A percentile compares a stretch with the other conserved stretches of the same genome.
Evolutionary conservation across 805 yeast genomes (phyloP).

Genomic region (Metschnikowia proteae): DNA sequence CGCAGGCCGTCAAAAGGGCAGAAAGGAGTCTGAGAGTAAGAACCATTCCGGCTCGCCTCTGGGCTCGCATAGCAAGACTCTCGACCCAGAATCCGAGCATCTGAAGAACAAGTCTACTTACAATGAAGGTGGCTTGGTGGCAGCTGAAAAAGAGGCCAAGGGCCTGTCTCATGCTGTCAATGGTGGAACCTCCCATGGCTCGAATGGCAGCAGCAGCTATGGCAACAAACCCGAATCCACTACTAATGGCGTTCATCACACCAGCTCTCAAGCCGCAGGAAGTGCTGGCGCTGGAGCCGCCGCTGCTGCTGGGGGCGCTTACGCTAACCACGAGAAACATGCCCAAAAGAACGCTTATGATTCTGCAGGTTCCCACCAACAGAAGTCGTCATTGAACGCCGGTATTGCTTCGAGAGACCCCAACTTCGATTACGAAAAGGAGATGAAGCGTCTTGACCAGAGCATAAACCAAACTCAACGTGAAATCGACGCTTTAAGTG

Average conservation of each 20-base stretch:
- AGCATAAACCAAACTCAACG: constrained; percentile 25
- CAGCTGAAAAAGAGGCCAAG: constrained; percentile 19
- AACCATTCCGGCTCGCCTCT: constrained; percentile 3
- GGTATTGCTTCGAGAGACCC: constrained; percentile 15
- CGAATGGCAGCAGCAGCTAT: background rate
- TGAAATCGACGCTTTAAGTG: constrained; percentile 20
- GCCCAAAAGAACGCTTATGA: background rate
- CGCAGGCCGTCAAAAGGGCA: constrained; percentile 17
- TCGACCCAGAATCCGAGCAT: constrained; percentile 25
- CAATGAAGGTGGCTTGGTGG: constrained; percentile 25
- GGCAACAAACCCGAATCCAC: background rate
- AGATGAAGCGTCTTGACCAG: constrained; percentile 22
- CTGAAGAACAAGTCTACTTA: constrained; percentile 30
- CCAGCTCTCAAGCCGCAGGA: background rate
- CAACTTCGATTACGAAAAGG: constrained; percentile 22
- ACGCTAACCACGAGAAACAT: constrained; percentile 7
- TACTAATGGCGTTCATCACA: background rate
- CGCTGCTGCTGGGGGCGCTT: constrained; percentile 5
- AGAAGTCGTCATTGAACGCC: constrained; percentile 2
- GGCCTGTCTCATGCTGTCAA: background rate
- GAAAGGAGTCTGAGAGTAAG: constrained; percentile 3
- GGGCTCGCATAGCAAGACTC: constrained; percentile 6
- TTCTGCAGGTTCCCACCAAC: constrained; percentile 12
- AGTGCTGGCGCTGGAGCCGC: background rate
- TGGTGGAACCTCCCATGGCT: background rate